phyloP scores from a whole-genome alignment of 768 basidiomycete genomes.

The Neoboletus magnificus region DNA sequence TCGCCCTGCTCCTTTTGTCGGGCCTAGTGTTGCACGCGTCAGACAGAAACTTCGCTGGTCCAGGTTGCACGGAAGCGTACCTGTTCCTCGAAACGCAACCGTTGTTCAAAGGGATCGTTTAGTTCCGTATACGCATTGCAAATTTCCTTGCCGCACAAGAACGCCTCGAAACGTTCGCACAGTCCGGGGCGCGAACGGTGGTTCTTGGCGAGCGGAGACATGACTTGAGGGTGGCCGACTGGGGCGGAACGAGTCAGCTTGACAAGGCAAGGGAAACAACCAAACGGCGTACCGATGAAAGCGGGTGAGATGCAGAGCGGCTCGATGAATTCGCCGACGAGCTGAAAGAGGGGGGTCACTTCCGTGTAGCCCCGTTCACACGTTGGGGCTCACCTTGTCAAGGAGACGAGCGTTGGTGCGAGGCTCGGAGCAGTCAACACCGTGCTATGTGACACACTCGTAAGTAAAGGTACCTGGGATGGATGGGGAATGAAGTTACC shows the following conservation, averaged over 20 bases:
- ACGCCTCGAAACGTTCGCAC: conserved; percentile 98
- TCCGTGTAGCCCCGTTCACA: background rate
- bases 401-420: conserved; percentile 92
- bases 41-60: background rate
- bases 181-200: conserved; percentile 95
- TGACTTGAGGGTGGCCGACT: conserved; percentile 99
- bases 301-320: conserved; percentile 93
- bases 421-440: conserved; percentile 95
- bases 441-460: conserved; percentile 53
- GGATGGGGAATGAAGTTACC: conserved; percentile 43
- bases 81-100: conserved; percentile 94
- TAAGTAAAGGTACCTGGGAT: background rate
- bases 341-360: conserved; percentile 40
- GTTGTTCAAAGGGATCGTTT: conserved; percentile 98
- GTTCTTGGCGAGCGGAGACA: conserved; percentile 99
- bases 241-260: conserved; percentile 3
- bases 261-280: background rate
- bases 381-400: conserved; percentile 65
- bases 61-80: conserved; percentile 30
- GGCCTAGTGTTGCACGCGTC: conserved; percentile 37
- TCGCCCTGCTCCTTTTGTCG: conserved; percentile 96
- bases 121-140: conserved; percentile 99
- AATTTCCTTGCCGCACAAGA: conserved; percentile 97
- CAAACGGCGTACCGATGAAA: conserved; percentile 70
- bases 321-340: conserved; percentile 98